Evolutionary conservation across 2,329 filamentous ascomycete genomes (phyloP).

Genomic region (Colletotrichum chlorophyti): DNA sequence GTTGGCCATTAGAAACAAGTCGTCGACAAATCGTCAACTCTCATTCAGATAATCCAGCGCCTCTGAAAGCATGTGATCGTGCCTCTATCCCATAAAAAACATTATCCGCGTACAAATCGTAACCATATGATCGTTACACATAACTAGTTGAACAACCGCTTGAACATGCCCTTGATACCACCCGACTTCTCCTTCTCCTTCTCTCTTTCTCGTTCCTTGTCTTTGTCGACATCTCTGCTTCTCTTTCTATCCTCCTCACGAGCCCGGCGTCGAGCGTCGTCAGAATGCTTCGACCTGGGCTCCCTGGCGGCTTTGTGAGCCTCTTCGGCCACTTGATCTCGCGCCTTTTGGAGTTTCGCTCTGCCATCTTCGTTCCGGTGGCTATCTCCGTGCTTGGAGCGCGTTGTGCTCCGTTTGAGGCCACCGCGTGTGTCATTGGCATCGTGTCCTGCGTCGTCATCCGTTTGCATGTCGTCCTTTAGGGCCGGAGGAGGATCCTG

Average conservation of each 20-base stretch:
- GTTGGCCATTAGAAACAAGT: neutral
- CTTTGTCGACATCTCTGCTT: slow-evolving; percentile 11
- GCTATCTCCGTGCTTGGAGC: slow-evolving; percentile 35
- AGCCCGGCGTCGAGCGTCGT: slow-evolving; percentile 38
- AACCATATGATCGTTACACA: slow-evolving; percentile 24
- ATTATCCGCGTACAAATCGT: slow-evolving; percentile 43
- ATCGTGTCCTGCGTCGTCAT: slow-evolving; percentile 31
- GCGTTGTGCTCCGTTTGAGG: slow-evolving; percentile 41
- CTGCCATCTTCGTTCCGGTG: slow-evolving; percentile 37
- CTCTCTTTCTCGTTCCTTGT: slow-evolving; percentile 28
- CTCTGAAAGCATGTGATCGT: neutral
- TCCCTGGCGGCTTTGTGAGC: slow-evolving; percentile 32
- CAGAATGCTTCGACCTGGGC: slow-evolving; percentile 38
- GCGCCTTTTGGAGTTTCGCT: slow-evolving; percentile 33
- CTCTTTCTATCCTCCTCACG: slow-evolving; percentile 34
- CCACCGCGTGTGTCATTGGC: slow-evolving; percentile 35
- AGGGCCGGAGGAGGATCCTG: slow-evolving; percentile 28
- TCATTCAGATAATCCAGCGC: neutral
- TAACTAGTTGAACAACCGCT: slow-evolving; percentile 42
- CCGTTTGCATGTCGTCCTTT: slow-evolving; percentile 29
- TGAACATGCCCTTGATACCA: slow-evolving; percentile 44
- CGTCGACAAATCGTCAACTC: neutral
- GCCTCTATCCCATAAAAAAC: neutral
- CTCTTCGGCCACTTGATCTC: slow-evolving; percentile 32
- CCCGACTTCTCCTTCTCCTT: slow-evolving; percentile 37